These are phyloP conservation scores for Chytriomyces sp. DNA, from an alignment of 192 early-diverging fungal species.

Conservation along the genomic window DNA sequence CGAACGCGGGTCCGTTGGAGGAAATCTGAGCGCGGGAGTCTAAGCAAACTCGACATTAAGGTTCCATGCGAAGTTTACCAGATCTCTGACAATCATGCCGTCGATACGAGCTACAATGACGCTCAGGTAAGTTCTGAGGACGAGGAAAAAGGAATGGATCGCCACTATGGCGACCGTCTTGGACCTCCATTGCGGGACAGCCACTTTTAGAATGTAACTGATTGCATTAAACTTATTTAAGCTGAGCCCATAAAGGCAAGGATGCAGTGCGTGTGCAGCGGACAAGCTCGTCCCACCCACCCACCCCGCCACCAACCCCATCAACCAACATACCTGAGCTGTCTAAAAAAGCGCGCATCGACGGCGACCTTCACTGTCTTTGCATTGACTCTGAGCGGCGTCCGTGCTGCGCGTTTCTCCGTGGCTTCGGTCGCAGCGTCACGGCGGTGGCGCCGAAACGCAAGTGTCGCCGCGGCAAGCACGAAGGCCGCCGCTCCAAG, in stretches of 20 bases:
- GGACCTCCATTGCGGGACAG: constrained; percentile 75
- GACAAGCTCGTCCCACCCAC: background rate
- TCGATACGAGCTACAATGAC: constrained; percentile 92
- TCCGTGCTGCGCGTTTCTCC: too few relatives aligned
- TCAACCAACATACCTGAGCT: constrained; percentile 29
- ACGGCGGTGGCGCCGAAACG: too few relatives aligned
- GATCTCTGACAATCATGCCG: constrained; percentile 90
- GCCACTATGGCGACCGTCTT: constrained; percentile 81
- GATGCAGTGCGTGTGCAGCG: too few relatives aligned
- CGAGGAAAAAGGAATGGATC: constrained; percentile 82
- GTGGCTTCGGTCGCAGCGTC: too few relatives aligned
- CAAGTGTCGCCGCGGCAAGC: background rate
- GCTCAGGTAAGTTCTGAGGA: constrained; percentile 88
- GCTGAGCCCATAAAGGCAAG: constrained; percentile 59
- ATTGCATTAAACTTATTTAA: background rate
- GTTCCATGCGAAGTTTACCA: constrained; percentile 59
- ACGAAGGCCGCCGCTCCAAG: background rate
- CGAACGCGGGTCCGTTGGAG: constrained; percentile 78
- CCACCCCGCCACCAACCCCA: background rate
- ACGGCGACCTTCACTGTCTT: constrained; percentile 51
- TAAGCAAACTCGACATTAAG: background rate
- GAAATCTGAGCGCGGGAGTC: constrained; percentile 52
- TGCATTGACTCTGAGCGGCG: constrained; percentile 43
- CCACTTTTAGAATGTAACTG: constrained; percentile 74
- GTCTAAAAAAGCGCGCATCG: constrained; percentile 44